These are phyloP conservation scores for Amylocystis lapponica DNA, from an alignment of 768 basidiomycete species.

Conservation along the genomic window DNA sequence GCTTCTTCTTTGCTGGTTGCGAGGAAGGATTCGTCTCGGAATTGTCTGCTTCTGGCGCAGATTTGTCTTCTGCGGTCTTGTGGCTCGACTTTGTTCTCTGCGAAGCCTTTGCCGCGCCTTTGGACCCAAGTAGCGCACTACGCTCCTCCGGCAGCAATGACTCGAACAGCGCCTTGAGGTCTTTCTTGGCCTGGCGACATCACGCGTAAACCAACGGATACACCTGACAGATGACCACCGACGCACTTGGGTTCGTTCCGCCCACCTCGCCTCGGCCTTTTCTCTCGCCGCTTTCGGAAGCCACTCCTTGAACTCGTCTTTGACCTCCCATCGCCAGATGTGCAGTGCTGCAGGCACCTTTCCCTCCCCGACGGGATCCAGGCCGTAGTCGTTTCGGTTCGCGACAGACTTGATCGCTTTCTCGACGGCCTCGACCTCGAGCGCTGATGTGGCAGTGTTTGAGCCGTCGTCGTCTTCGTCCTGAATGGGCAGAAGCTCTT, in stretches of 20 bases:
- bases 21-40: not conserved
- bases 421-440: slow-evolving; percentile 50
- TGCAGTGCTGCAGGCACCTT: slow-evolving; percentile 60
- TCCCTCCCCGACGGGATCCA: slow-evolving; percentile 46
- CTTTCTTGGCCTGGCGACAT: slow-evolving; percentile 46
- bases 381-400: slow-evolving; percentile 74
- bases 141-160: slow-evolving; percentile 53
- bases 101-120: slow-evolving; percentile 4
- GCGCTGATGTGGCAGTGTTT: slow-evolving; percentile 27
- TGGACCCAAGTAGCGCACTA: slow-evolving; percentile 43
- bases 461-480: slow-evolving; percentile 47
- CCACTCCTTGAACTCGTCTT: slow-evolving; percentile 50
- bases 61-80: slow-evolving; percentile 1
- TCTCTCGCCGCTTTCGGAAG: slow-evolving; percentile 61
- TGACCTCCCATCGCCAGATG: slow-evolving; percentile 87
- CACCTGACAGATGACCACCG: not conserved
- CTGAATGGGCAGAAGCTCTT: slow-evolving; percentile 57
- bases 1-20: not conserved
- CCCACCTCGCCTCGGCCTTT: slow-evolving; percentile 52
- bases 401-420: slow-evolving; percentile 57
- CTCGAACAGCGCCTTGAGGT: slow-evolving; percentile 49
- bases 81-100: slow-evolving; percentile 5
- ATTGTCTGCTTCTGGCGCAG: slow-evolving; percentile 4
- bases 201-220: not conserved
- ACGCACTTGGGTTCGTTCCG: slow-evolving; percentile 62